phyloP scores from a whole-genome alignment of 208 protist genomes.

The Trypanosoma melophagium region DNA sequence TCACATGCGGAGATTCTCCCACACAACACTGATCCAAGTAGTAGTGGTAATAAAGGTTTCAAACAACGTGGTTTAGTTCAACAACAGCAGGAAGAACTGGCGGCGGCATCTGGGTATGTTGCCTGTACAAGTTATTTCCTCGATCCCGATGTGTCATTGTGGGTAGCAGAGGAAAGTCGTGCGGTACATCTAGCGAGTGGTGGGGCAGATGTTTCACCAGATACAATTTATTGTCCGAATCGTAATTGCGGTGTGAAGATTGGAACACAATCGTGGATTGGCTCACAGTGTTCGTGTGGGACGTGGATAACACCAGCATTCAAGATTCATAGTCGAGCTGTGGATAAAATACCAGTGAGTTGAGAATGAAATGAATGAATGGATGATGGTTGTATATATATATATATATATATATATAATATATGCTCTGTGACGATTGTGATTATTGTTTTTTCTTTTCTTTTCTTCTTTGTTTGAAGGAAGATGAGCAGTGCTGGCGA shows the following conservation, averaged over 20 bases:
- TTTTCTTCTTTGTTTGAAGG: too few species aligned
- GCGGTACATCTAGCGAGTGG: constrained; percentile 30
- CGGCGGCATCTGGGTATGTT: not conserved
- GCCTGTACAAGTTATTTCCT: constrained; percentile 85
- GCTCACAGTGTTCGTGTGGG: constrained; percentile 83
- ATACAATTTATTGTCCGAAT: constrained; percentile 86
- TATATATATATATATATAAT: constrained; percentile 15
- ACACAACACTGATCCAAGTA: constrained; percentile 40
- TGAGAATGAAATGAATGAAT: not conserved
- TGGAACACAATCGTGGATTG: constrained; percentile 83
- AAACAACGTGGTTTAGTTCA: constrained; percentile 24
- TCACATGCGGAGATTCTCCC: constrained; percentile 38
- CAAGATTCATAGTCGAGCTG: constrained; percentile 63
- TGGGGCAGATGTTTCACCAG: constrained; percentile 52
- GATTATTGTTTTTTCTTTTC: too few species aligned
- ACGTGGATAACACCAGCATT: constrained; percentile 85
- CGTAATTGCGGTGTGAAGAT: constrained; percentile 65
- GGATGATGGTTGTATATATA: not conserved
- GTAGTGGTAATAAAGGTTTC: constrained; percentile 52
- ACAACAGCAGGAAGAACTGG: constrained; percentile 3
- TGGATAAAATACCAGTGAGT: constrained; percentile 46
- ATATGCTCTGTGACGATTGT: not conserved
- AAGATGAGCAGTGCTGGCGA: too few species aligned
- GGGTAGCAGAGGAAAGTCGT: constrained; percentile 67
- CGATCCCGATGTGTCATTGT: constrained; percentile 66